These are phyloP conservation scores for Streptanthus diversifolius DNA, from an alignment of 345 rosid genomes.

Conservation along the genomic window DNA sequence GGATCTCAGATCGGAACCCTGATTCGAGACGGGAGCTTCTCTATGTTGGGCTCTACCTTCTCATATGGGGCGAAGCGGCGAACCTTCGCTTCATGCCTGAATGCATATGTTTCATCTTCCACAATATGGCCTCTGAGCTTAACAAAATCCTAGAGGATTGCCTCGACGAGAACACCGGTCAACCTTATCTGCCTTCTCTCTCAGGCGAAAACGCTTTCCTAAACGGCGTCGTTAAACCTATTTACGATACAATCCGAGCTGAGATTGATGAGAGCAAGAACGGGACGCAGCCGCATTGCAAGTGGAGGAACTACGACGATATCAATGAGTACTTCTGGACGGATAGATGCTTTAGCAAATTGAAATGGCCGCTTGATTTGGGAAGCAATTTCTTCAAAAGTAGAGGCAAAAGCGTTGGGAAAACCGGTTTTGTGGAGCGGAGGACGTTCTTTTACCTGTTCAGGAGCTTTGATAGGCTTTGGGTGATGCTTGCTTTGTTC, in stretches of 20 bases:
- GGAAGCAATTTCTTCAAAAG: slow-evolving; percentile 49
- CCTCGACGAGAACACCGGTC: slow-evolving; percentile 54
- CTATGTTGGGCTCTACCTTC: slow-evolving; percentile 64
- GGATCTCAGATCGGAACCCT: slow-evolving; percentile 76
- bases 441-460: slow-evolving; percentile 79
- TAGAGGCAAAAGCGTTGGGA: slow-evolving; percentile 55
- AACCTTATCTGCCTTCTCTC: slow-evolving; percentile 47
- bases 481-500: slow-evolving; percentile 70
- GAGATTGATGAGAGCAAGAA: slow-evolving; percentile 65
- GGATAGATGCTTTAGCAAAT: slow-evolving; percentile 63
- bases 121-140: slow-evolving; percentile 86
- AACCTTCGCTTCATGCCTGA: slow-evolving; percentile 89
- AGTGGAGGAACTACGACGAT: slow-evolving; percentile 95
- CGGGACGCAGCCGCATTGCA: slow-evolving; percentile 72
- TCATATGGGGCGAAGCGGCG: slow-evolving; percentile 91
- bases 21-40: slow-evolving; percentile 76
- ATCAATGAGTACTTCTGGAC: slow-evolving; percentile 90
- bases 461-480: slow-evolving; percentile 76
- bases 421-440: slow-evolving; percentile 91
- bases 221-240: slow-evolving; percentile 55
- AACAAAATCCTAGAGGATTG: slow-evolving; percentile 83
- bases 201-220: slow-evolving; percentile 60
- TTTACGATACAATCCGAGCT: slow-evolving; percentile 51
- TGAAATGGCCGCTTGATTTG: slow-evolving; percentile 67
- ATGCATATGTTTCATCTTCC: slow-evolving; percentile 80